Percentiles rank a stretch among this genome's conserved stretches.
Evolutionary conservation across 768 basidiomycete genomes (phyloP).

Genomic region (Pilatotrama ljubarskyi): DNA sequence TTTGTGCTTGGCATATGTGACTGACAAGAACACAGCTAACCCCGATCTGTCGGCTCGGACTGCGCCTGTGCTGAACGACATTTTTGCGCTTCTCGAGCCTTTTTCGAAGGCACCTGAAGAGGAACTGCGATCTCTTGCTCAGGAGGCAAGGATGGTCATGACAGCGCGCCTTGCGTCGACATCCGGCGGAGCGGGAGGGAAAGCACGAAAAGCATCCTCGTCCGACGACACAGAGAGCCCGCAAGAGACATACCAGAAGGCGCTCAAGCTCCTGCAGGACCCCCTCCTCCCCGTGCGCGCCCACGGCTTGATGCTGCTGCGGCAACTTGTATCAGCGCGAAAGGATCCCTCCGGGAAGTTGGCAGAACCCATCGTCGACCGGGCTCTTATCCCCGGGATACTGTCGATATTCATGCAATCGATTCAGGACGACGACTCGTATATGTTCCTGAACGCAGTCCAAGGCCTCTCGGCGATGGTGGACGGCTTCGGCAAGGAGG

Average conservation of each 20-base stretch:
- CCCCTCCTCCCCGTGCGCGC: slow-evolving; percentile 92
- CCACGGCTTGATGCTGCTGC: slow-evolving; percentile 83
- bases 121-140: slow-evolving; percentile 57
- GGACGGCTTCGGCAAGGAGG: slow-evolving; percentile 71
- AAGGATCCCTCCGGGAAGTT: slow-evolving; percentile 18
- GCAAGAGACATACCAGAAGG: slow-evolving; percentile 79
- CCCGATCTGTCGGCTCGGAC: slow-evolving; percentile 59
- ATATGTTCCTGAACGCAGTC: slow-evolving; percentile 89
- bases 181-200: slow-evolving; percentile 36
- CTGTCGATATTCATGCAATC: slow-evolving; percentile 84
- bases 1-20: not conserved
- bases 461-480: slow-evolving; percentile 89
- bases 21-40: slow-evolving; percentile 39
- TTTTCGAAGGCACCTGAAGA: slow-evolving; percentile 49
- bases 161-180: slow-evolving; percentile 74
- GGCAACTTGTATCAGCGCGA: slow-evolving; percentile 63
- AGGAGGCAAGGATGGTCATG: slow-evolving; percentile 83
- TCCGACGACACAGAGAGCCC: slow-evolving; percentile 40
- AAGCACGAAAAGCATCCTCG: slow-evolving; percentile 23
- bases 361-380: slow-evolving; percentile 41
- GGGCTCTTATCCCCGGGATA: slow-evolving; percentile 77
- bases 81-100: slow-evolving; percentile 64
- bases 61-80: slow-evolving; percentile 66
- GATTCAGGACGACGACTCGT: slow-evolving; percentile 92
- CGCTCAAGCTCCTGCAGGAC: slow-evolving; percentile 86